These are phyloP conservation scores for Panaeolus cyanescens DNA, from an alignment of 768 basidiomycete genomes.

Conservation along the genomic window DNA sequence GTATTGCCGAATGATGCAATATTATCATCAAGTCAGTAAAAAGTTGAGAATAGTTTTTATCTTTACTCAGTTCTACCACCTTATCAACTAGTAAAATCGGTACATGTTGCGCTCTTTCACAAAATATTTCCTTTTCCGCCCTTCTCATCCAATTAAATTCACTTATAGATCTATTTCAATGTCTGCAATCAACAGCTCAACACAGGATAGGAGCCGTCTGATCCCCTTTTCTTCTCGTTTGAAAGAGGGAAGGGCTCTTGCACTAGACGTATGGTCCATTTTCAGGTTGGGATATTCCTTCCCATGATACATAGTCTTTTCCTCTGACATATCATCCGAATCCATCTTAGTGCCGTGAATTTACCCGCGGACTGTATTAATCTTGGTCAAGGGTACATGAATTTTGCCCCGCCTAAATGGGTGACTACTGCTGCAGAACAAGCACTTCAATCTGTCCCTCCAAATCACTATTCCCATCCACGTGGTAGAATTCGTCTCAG, in stretches of 20 bases:
- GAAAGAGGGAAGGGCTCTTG: conserved; percentile 73
- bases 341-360: conserved; percentile 69
- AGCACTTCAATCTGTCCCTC: conserved; percentile 60
- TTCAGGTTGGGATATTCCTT: conserved; percentile 61
- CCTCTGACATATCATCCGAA: conserved; percentile 9
- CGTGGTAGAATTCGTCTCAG: conserved; percentile 87
- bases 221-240: conserved; percentile 75
- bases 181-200: conserved; percentile 14
- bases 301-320: conserved; percentile 2
- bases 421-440: conserved; percentile 71
- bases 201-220: conserved; percentile 46
- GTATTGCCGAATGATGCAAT: too few relatives aligned
- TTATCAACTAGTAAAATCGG: neutral
- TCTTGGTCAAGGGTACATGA: conserved; percentile 95
- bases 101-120: neutral
- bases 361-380: conserved; percentile 93
- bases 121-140: neutral
- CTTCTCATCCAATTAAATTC: neutral
- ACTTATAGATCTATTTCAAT: conserved; percentile 9
- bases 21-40: too few relatives aligned
- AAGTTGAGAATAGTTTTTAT: neutral
- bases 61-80: neutral
- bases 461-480: conserved; percentile 92
- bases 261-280: conserved; percentile 89
- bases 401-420: conserved; percentile 85